Evolutionary conservation across 768 basidiomycete species (phyloP), one percentile per base, ranked within the genome.

Genomic region (Coprinellus micaceus): DNA sequence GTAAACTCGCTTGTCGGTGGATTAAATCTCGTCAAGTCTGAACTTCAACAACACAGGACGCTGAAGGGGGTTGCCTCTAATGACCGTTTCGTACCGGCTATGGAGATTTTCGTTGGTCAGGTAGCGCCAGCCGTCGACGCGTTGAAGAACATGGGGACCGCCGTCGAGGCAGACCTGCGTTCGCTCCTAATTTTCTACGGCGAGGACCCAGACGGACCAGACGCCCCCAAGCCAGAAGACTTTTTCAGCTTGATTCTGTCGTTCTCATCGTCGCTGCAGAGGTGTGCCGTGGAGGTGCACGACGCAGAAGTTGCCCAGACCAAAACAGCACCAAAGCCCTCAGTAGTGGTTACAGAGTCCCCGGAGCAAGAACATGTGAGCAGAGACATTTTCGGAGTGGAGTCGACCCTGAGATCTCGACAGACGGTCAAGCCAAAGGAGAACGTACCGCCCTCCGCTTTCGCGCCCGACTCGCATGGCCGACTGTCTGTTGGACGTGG

Each of bases 191-290:
- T 63, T 0, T 97, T 89, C 72, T 96, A 86, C 64, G 93, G 93
- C 4, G 92, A 96, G 66, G 77, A 77, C 52, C 80, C 84, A 1
- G 81, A 84, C 50, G 74, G 81, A 0, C 75, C 82, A 0, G 84
- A 91, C 15, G 75, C 83, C 1, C 78, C 80, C 2, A 91, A 87
- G 63, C 82, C 89, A 0, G 94, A 95, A 66, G 88, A 90, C 59
- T 85, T 97, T 65, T 95, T 97, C 63, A 81, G 79, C 0, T 70
- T 86, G 53, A 79, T 94, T 45, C 75, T 82, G n/a, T 81, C 85
- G 0, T 93, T 94, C 69, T 88, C 86, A 0, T 82, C 82, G 0
- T 82, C n/a, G 33, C 6, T 33, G 33, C 43, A 90, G 87, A 89
- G 88, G 81, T 87, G 83, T 48, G 83, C 85, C 1, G 63, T 88